Conservation (phyloP, 2,329 filamentous ascomycete genomes). For the Daldinia sp. region DNA sequence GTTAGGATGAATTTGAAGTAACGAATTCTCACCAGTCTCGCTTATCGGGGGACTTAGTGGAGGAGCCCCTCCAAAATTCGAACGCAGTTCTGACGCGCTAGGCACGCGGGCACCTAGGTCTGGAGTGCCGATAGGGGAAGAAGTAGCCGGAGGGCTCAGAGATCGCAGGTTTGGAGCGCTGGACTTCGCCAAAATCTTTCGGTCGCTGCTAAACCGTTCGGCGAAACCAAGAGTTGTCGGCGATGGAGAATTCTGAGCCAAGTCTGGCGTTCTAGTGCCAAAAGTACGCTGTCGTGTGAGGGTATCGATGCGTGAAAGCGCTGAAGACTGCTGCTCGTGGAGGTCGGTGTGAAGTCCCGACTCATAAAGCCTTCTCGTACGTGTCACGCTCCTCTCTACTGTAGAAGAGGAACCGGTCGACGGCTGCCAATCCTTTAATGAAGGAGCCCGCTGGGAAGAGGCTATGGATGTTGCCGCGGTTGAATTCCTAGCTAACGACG, state of each 20-base stretch:
- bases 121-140: conserved; percentile 54
- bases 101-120: conserved; percentile 51
- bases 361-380: conserved; percentile 83
- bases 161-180: conserved; percentile 78
- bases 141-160: conserved; percentile 61
- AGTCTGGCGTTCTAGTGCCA: conserved; percentile 64
- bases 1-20: conserved; percentile 76
- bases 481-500: conserved; percentile 77
- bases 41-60: conserved; percentile 78
- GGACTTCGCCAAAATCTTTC: conserved; percentile 63
- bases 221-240: conserved; percentile 58
- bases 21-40: conserved; percentile 75
- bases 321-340: conserved; percentile 82
- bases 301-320: conserved; percentile 83
- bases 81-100: conserved; percentile 54
- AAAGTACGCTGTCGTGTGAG: conserved; percentile 73
- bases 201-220: conserved; percentile 61
- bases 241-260: conserved; percentile 60
- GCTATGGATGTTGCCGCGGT: conserved; percentile 89
- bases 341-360: conserved; percentile 83
- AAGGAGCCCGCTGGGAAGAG: conserved; percentile 71
- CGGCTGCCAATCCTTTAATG: conserved; percentile 64
- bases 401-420: conserved; percentile 56
- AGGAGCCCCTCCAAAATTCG: conserved; percentile 57
- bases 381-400: conserved; percentile 74